Conservation (phyloP, 1,284 basidiomycete genomes). For the Puccinia hordei region DNA sequence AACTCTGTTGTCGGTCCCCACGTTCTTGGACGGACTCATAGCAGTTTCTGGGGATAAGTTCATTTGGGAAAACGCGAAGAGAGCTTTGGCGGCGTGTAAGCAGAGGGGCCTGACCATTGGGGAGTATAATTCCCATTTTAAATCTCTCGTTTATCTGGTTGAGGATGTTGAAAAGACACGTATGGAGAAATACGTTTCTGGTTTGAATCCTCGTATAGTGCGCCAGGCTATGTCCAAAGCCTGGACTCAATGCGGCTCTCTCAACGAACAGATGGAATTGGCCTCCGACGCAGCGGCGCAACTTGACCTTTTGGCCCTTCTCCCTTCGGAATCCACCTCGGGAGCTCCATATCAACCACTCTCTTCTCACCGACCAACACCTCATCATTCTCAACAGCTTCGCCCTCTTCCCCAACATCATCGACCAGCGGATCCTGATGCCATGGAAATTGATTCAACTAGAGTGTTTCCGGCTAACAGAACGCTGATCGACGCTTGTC, state of each 20-base stretch:
- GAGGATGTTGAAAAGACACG: not conserved
- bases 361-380: no score
- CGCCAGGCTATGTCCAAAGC: not conserved
- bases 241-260: not conserved
- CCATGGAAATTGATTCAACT: no score
- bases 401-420: no score
- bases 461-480: no score
- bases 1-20: not conserved
- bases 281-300: not conserved
- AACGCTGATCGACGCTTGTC: no score
- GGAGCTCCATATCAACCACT: no score
- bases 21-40: not conserved
- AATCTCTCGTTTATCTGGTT: not conserved
- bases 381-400: no score
- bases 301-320: no score
- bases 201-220: not conserved
- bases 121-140: not conserved
- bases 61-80: not conserved
- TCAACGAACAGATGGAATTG: not conserved
- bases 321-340: no score
- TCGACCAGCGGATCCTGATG: no score
- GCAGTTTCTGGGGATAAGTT: not conserved
- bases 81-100: not conserved
- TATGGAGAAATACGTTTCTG: not conserved
- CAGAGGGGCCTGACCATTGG: not conserved